A percentile compares a stretch with the other conserved stretches of the same genome.
phyloP scores from a whole-genome alignment of 164 flowering plant genomes.

The Vitis rotundifolia region DNA sequence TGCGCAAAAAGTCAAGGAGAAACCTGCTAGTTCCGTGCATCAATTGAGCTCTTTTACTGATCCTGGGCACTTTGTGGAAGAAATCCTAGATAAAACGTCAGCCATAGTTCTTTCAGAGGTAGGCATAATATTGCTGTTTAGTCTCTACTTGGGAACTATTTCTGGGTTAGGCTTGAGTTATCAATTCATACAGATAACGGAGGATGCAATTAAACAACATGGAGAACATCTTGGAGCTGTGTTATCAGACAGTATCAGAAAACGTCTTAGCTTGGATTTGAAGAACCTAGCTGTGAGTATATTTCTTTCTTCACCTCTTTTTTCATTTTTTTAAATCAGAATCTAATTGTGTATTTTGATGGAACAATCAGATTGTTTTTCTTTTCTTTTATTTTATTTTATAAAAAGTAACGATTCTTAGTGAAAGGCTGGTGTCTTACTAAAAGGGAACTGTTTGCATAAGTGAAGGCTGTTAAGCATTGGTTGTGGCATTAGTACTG shows the following conservation, averaged over 20 bases:
- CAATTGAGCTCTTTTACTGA: conserved; percentile 35
- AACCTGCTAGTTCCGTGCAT: conserved; percentile 19
- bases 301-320: not conserved
- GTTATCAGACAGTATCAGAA: conserved; percentile 47
- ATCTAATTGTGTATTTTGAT: no score
- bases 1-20: conserved; percentile 33
- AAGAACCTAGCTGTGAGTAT: conserved; percentile 67
- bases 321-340: not conserved
- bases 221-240: conserved; percentile 58
- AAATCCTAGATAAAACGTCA: conserved; percentile 64
- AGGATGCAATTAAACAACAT: conserved; percentile 47
- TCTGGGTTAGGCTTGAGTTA: not conserved
- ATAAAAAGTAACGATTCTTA: no score
- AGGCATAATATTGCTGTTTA: conserved; percentile 2
- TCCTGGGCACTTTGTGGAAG: conserved; percentile 62
- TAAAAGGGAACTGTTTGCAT: no score
- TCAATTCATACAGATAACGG: conserved; percentile 42
- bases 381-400: no score
- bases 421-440: no score
- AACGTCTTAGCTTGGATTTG: conserved; percentile 55
- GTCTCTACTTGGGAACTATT: not conserved
- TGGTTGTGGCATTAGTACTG: no score
- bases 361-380: no score
- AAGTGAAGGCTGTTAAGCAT: no score
- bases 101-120: conserved; percentile 64